phyloP scores from a whole-genome alignment of 345 rosid genomes.

The Eucalyptus cloeziana region DNA sequence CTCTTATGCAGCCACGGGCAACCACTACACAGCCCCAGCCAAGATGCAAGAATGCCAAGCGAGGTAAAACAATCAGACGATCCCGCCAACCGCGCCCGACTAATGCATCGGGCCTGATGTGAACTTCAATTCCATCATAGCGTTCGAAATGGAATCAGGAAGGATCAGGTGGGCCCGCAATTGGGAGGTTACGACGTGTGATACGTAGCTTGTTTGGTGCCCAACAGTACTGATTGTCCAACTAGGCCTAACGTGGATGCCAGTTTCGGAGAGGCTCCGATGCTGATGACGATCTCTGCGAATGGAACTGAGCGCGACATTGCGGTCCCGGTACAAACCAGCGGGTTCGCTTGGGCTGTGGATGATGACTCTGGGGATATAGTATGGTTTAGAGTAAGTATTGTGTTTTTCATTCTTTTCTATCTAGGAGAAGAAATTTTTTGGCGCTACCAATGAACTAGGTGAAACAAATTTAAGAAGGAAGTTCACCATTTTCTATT shows the following conservation, averaged over 20 bases:
- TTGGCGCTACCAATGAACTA: not conserved
- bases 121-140: slow-evolving; percentile 20
- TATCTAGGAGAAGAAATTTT: not conserved
- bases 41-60: slow-evolving; percentile 21
- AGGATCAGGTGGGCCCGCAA: slow-evolving; percentile 20
- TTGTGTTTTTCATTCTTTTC: not conserved
- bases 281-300: slow-evolving; percentile 2
- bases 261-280: slow-evolving; percentile 13
- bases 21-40: slow-evolving; percentile 21
- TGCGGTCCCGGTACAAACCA: not conserved
- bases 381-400: slow-evolving; percentile 21
- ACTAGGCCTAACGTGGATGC: slow-evolving; percentile 44
- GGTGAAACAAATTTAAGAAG: not conserved
- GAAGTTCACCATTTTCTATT: not conserved
- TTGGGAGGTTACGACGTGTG: slow-evolving; percentile 31
- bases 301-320: slow-evolving; percentile 7
- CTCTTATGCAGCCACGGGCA: slow-evolving; percentile 29
- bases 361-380: slow-evolving; percentile 22
- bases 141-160: slow-evolving; percentile 14
- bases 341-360: slow-evolving; percentile 19
- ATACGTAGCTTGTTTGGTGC: slow-evolving; percentile 19
- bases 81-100: slow-evolving; percentile 18
- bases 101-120: slow-evolving; percentile 20
- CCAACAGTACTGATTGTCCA: slow-evolving; percentile 29
- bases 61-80: slow-evolving; percentile 23